phyloP scores from a whole-genome alignment of 208 protist genomes.

The Trypanosoma scelopori region DNA sequence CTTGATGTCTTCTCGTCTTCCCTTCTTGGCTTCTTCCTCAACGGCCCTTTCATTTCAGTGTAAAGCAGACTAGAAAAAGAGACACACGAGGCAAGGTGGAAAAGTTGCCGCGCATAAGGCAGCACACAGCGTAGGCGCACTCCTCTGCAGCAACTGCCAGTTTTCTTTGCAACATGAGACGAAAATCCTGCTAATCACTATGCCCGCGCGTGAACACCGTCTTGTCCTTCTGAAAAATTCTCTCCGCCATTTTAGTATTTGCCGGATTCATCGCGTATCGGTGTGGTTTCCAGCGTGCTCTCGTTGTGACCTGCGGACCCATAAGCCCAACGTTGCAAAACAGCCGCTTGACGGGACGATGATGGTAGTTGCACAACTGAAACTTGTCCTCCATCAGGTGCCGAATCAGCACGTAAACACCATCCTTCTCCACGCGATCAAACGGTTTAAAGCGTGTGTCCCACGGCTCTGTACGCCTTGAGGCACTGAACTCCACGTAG shows the following conservation, averaged over 20 bases:
- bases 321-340: constrained; percentile 89
- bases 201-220: constrained; percentile 74
- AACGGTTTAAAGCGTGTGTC: constrained; percentile 90
- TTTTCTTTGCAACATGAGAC: not conserved
- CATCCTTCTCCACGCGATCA: constrained; percentile 89
- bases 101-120: not conserved
- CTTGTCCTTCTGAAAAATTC: constrained; percentile 83
- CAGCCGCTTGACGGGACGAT: constrained; percentile 82
- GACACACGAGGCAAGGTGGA: constrained; percentile 13
- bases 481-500: constrained; percentile 88
- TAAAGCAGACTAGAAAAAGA: not conserved
- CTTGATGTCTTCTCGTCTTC: not conserved
- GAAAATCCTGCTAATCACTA: constrained; percentile 54
- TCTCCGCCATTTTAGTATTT: constrained; percentile 68
- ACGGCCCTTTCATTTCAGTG: constrained; percentile 5
- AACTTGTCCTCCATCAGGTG: constrained; percentile 92
- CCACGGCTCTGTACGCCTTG: constrained; percentile 84
- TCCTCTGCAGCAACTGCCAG: not conserved
- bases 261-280: constrained; percentile 77
- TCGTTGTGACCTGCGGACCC: constrained; percentile 76
- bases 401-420: constrained; percentile 79
- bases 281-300: constrained; percentile 87
- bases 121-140: not conserved
- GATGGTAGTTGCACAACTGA: constrained; percentile 89
- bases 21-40: constrained; percentile 11